These are phyloP conservation scores for Gilbertella persicaria DNA, from an alignment of 371 early-diverging fungal genomes.

Conservation along the genomic window DNA sequence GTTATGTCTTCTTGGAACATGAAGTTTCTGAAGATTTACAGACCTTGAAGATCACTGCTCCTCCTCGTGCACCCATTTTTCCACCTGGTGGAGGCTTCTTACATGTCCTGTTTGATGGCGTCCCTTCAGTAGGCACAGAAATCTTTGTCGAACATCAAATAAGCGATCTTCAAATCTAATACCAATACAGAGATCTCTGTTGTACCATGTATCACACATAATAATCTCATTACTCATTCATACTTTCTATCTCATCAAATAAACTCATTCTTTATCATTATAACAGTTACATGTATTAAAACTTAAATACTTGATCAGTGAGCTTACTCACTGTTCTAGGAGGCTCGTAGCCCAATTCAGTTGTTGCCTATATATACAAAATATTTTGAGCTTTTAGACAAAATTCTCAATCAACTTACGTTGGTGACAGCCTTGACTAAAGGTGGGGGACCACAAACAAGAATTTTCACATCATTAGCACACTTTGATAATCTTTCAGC, in stretches of 20 bases:
- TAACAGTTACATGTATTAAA: neutral
- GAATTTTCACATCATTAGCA: conserved; percentile 71
- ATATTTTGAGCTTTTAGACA: neutral
- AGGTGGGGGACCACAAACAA: conserved; percentile 89
- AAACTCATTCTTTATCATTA: neutral
- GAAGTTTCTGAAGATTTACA: conserved; percentile 29
- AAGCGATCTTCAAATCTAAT: conserved; percentile 26
- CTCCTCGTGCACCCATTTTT: conserved; percentile 58
- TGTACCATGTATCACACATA: neutral
- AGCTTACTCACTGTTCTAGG: conserved; percentile 75
- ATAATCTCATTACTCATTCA: no score
- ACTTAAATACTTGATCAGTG: conserved; percentile 72
- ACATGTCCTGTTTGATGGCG: conserved; percentile 58
- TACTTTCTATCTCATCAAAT: neutral
- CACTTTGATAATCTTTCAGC: conserved; percentile 68
- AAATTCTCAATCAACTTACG: conserved; percentile 3
- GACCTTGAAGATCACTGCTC: conserved; percentile 46
- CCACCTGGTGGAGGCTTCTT: conserved; percentile 65
- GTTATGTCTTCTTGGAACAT: conserved; percentile 48
- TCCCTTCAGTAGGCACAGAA: conserved; percentile 52
- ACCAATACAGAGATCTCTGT: no score
- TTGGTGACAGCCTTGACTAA: conserved; percentile 80
- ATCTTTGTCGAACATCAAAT: conserved; percentile 34
- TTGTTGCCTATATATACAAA: conserved; percentile 37
- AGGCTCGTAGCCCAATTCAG: conserved; percentile 65